Evolutionary conservation across 805 yeast genomes (phyloP).

Genomic region (Ogataea haglerorum): DNA sequence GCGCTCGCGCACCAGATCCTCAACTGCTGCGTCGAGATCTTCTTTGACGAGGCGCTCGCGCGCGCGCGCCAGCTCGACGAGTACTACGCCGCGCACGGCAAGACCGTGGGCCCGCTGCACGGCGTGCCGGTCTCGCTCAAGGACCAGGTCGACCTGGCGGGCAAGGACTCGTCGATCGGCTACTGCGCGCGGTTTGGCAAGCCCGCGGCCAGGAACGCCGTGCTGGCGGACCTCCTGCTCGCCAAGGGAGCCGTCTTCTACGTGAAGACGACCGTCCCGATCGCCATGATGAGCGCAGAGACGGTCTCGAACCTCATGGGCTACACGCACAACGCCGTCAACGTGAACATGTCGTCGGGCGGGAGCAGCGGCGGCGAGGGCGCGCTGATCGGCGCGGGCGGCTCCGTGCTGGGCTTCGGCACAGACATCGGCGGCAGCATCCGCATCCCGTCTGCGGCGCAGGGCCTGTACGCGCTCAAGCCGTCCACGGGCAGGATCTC

Average conservation of each 20-base stretch:
- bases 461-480: constrained; percentile 35
- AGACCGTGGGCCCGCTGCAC: constrained; percentile 58
- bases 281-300: constrained; percentile 41
- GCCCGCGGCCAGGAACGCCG: constrained; percentile 30
- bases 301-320: constrained; percentile 38
- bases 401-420: constrained; percentile 36
- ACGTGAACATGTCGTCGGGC: constrained; percentile 37
- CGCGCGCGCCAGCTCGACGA: constrained; percentile 56
- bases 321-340: constrained; percentile 36
- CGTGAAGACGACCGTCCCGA: constrained; percentile 43
- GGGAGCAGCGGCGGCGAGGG: constrained; percentile 49
- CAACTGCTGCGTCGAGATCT: constrained; percentile 41
- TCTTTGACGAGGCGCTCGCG: constrained; percentile 56
- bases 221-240: constrained; percentile 32
- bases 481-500: constrained; percentile 36
- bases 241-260: constrained; percentile 41
- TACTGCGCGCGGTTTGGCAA: constrained; percentile 34
- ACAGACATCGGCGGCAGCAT: constrained; percentile 40
- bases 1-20: constrained; percentile 54
- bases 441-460: constrained; percentile 32
- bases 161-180: constrained; percentile 49
- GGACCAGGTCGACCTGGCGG: constrained; percentile 45
- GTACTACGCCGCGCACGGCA: constrained; percentile 43
- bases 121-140: constrained; percentile 53
- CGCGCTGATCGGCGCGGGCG: constrained; percentile 30